phyloP scores from a whole-genome alignment of 768 basidiomycete genomes.

The Hygrophorus russula region DNA sequence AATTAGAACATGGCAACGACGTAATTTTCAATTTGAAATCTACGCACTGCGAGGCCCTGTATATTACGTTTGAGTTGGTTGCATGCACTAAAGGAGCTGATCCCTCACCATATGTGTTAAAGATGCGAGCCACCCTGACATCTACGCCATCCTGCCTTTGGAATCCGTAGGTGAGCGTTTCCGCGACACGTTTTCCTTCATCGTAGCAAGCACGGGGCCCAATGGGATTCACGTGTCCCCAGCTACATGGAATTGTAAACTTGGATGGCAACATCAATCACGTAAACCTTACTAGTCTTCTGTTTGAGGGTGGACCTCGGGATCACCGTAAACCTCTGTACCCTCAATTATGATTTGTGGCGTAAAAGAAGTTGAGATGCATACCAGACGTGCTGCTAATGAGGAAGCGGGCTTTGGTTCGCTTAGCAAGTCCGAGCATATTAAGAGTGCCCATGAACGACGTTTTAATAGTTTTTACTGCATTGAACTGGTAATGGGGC shows the following conservation, averaged over 20 bases:
- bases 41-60: slow-evolving; percentile 58
- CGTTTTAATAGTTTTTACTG: slow-evolving; percentile 97
- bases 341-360: not conserved
- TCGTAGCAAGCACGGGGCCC: slow-evolving; percentile 99
- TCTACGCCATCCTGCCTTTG: slow-evolving; percentile 91
- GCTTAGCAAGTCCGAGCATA: slow-evolving; percentile 97
- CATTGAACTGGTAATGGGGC: slow-evolving; percentile 96
- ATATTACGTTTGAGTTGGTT: not conserved
- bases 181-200: slow-evolving; percentile 98
- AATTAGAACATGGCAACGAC: slow-evolving; percentile 12
- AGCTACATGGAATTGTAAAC: slow-evolving; percentile 31
- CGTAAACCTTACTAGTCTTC: slow-evolving; percentile 75
- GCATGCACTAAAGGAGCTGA: not conserved
- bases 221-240: slow-evolving; percentile 98
- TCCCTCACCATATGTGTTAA: slow-evolving; percentile 71
- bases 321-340: slow-evolving; percentile 94
- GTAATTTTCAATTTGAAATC: slow-evolving; percentile 5
- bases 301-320: slow-evolving; percentile 92
- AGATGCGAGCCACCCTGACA: slow-evolving; percentile 94
- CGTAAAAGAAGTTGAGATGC: slow-evolving; percentile 12
- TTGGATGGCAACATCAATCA: not conserved
- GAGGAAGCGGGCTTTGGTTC: slow-evolving; percentile 93
- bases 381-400: slow-evolving; percentile 90
- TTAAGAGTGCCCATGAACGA: slow-evolving; percentile 98
- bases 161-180: slow-evolving; percentile 95